Evolutionary conservation across 2,329 filamentous ascomycete genomes (phyloP).

Genomic region (Alternaria sp.): DNA sequence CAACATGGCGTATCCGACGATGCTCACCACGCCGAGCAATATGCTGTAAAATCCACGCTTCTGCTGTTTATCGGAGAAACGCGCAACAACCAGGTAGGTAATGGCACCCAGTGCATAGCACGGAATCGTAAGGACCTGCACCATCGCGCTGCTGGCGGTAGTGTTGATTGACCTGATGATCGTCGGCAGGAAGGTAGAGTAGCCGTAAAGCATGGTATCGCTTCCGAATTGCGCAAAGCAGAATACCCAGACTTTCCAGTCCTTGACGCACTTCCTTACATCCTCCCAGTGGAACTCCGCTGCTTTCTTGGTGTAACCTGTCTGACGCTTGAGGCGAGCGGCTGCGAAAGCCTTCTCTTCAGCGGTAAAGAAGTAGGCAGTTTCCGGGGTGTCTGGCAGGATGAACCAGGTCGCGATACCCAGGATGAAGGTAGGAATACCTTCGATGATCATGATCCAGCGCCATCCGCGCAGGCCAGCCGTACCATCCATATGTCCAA

Average conservation of each 20-base stretch:
- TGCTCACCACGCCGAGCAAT: constrained; percentile 66
- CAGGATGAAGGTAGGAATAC: constrained; percentile 61
- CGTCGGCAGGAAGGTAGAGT: constrained; percentile 77
- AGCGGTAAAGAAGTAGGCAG: constrained; percentile 64
- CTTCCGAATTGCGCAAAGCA: constrained; percentile 73
- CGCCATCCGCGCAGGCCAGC: constrained; percentile 71
- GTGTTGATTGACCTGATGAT: constrained; percentile 74
- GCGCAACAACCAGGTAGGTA: constrained; percentile 70
- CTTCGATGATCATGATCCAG: constrained; percentile 71
- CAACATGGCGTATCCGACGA: constrained; percentile 72
- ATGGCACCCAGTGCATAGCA: constrained; percentile 76
- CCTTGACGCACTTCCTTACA: constrained; percentile 69
- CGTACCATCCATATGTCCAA: constrained; percentile 74
- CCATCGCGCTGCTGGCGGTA: constrained; percentile 66
- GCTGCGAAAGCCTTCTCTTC: constrained; percentile 66
- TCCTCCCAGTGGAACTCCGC: constrained; percentile 66
- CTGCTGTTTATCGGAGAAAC: constrained; percentile 71
- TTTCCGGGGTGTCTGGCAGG: constrained; percentile 71
- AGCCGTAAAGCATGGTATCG: constrained; percentile 80
- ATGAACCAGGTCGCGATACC: constrained; percentile 63
- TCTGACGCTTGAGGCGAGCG: constrained; percentile 57
- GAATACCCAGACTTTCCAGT: constrained; percentile 79
- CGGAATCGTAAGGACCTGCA: constrained; percentile 79
- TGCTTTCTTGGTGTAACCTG: constrained; percentile 55
- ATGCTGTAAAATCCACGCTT: constrained; percentile 69